Percentiles rank a stretch among this genome's conserved stretches.
These are phyloP conservation scores for Letharia lupina DNA, from an alignment of 495 filamentous ascomycete genomes.

Conservation along the genomic window DNA sequence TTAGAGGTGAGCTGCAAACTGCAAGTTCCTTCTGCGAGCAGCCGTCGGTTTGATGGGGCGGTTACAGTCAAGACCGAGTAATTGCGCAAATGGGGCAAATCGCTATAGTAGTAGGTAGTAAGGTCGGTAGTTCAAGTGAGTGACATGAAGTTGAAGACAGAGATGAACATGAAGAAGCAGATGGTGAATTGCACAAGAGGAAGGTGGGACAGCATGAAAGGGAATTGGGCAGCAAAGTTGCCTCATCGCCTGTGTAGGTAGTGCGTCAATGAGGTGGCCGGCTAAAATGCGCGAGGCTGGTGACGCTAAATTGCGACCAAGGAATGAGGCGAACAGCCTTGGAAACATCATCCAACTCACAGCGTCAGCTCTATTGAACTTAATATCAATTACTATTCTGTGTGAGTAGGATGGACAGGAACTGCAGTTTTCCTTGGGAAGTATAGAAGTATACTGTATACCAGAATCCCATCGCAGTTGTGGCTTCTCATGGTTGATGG, in stretches of 20 bases:
- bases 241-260: background rate
- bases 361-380: no score
- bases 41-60: conserved; percentile 4
- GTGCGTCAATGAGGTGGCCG: conserved; percentile 9
- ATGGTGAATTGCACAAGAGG: conserved; percentile 9
- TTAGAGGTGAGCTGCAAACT: background rate
- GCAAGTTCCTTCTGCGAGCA: conserved; percentile 10
- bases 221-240: conserved; percentile 19
- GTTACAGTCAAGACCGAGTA: conserved; percentile 9
- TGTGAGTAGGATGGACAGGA: no score
- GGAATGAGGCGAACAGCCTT: no score
- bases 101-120: background rate
- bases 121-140: conserved; percentile 17
- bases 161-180: conserved; percentile 11
- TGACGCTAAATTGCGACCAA: background rate
- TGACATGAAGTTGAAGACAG: conserved; percentile 22
- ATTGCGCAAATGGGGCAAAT: background rate
- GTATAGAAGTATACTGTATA: no score
- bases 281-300: conserved; percentile 7
- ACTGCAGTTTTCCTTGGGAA: no score
- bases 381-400: no score
- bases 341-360: no score
- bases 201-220: background rate
- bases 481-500: no score
- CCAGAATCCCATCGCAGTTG: no score